Base-by-base conservation (phyloP, 1,284 basidiomycete genomes). In the Paramarasmius palmivorus region DNA sequence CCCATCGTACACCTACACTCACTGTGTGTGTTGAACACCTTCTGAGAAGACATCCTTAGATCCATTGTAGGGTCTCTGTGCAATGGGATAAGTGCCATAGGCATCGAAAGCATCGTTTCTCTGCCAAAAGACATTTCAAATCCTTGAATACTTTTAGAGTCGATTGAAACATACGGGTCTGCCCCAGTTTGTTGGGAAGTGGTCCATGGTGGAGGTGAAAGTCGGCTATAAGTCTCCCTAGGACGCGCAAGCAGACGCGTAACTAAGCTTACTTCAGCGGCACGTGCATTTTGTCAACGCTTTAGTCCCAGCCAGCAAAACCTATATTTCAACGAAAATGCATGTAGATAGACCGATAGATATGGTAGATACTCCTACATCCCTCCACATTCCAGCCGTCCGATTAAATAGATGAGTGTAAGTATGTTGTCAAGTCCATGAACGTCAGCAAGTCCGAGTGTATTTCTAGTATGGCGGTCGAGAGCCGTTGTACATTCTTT, bases 181-280 rank as follows among this genome's bases (percentile, higher is more conserved):
- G 32, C 88, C 88, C 89, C 89, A 91, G 75, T 84, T 88, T 36
- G 81, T 83, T 39, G 89, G 86, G 72, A 88, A 88, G 70, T 90
- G 88, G 66, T 91, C 88, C 89, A 91, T 91, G 63, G 65, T 59
- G 44, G 52, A 25, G 50, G 22, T 23, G 35, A 15, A 46, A 56
- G 49, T 42, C 32, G 23, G 26, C 14, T 29, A 35, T 19, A 20
- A 12, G 12, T 4, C 9, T 26, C 9, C 8, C 2, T 32, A 22
- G 41, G 39, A 52, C 50, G 50, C 50, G 50, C 50, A 52, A 52
- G 50, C 49, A n/a, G 37, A 50, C 49, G 49, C 49, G 49, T 50
- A 46, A 14, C 14, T 10, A 29, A 12, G 23, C 44, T 46, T 46
- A 46, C 19, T 23, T 46, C 25, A 46, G 44, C 44, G 25, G 29